phyloP scores from a whole-genome alignment of 1,139 yeast genomes.

The Debaryomyces psychrophilus region DNA sequence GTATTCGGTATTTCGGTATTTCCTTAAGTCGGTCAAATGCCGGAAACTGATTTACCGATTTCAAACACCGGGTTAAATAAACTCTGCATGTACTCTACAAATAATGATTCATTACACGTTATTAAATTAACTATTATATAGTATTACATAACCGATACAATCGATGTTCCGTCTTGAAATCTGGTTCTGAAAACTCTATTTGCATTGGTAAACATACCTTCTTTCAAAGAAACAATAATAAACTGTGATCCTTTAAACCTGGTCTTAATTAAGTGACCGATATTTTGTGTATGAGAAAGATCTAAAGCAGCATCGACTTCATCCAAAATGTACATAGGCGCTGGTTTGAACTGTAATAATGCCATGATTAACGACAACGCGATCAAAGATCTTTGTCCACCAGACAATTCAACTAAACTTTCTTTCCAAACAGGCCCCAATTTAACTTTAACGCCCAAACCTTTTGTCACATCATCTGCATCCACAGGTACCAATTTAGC shows the following conservation, averaged over 20 bases:
- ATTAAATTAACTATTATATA: neutral
- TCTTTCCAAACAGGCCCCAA: constrained; percentile 96
- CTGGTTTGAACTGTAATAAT: constrained; percentile 89
- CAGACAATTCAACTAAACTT: constrained; percentile 90
- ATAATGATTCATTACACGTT: neutral
- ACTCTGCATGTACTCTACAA: neutral
- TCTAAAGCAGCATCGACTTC: constrained; percentile 99
- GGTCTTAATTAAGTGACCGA: constrained; percentile 94
- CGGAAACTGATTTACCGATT: too few relatives aligned
- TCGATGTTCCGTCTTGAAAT: constrained; percentile 95
- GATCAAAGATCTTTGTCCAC: constrained; percentile 94
- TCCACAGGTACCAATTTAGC: constrained; percentile 88
- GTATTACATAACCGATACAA: constrained; percentile 63
- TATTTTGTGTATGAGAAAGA: constrained; percentile 94
- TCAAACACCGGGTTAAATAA: too few relatives aligned
- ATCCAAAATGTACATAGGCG: constrained; percentile 96
- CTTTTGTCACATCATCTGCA: constrained; percentile 81
- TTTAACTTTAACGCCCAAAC: constrained; percentile 88
- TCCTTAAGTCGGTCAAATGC: too few relatives aligned
- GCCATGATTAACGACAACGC: constrained; percentile 92
- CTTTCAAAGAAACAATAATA: constrained; percentile 93
- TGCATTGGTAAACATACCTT: constrained; percentile 98
- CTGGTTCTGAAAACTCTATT: constrained; percentile 91
- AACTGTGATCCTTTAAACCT: constrained; percentile 95
- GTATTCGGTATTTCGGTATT: too few relatives aligned